Percentiles rank a stretch among this genome's conserved stretches.
phyloP scores from a whole-genome alignment of 2,329 filamentous ascomycete species.

The Ceratocystis colombiana region DNA sequence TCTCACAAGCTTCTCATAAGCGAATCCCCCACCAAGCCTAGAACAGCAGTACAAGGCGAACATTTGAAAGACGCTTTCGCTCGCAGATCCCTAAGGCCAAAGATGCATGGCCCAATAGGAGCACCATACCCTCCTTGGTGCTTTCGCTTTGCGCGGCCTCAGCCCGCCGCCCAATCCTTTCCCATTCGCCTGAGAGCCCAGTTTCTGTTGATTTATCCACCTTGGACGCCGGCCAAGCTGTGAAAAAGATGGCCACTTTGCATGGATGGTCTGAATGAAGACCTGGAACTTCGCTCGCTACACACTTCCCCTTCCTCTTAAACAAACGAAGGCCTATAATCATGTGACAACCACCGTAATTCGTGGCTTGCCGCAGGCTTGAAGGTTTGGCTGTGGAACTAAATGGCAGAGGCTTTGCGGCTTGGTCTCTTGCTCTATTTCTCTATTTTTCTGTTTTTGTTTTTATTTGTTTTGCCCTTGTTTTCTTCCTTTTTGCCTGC shows the following conservation, averaged over 20 bases:
- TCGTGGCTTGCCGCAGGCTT: not conserved
- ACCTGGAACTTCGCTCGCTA: not conserved
- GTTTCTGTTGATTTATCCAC: not conserved
- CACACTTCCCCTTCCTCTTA: not conserved
- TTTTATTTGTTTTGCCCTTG: not conserved
- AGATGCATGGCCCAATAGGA: not conserved
- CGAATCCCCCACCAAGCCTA: not conserved
- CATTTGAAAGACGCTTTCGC: not conserved
- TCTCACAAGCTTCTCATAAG: not conserved
- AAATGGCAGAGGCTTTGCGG: not conserved
- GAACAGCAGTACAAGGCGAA: constrained; percentile 4
- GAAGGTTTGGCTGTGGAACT: not conserved
- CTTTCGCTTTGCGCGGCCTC: constrained; percentile 4
- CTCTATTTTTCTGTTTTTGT: not conserved
- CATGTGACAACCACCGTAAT: not conserved
- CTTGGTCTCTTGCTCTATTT: not conserved
- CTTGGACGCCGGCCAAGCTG: not conserved
- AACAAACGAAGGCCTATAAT: not conserved
- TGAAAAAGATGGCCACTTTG: no score
- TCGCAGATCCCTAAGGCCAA: not conserved
- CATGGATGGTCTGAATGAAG: no score
- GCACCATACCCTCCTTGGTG: not conserved
- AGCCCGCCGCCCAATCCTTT: constrained; percentile 2
- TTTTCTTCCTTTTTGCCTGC: not conserved
- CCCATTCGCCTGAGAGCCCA: not conserved